phyloP scores from a whole-genome alignment of 495 filamentous ascomycete species.

The Neurospora cerealis region DNA sequence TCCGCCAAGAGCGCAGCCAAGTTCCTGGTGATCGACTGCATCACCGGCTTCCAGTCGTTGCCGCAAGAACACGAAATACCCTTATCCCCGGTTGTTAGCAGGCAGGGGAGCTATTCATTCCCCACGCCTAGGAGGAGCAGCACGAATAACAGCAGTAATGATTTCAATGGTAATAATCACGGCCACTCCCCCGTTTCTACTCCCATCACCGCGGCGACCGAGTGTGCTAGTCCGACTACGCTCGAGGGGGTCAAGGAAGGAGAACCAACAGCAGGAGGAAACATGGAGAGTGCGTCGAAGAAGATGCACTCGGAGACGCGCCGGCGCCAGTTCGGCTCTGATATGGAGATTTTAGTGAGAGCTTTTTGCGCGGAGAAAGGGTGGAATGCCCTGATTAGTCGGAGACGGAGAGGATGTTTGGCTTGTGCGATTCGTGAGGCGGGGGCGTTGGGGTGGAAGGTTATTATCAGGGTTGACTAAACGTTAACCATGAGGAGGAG shows the following conservation, averaged over 20 bases:
- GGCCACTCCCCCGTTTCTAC: background rate
- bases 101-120: constrained; percentile 14
- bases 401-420: constrained; percentile 52
- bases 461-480: constrained; percentile 53
- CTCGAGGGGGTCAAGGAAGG: background rate
- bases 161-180: background rate
- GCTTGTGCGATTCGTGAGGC: constrained; percentile 63
- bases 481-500: background rate
- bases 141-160: background rate
- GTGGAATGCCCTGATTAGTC: constrained; percentile 57
- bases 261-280: background rate
- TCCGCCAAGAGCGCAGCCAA: constrained; percentile 20
- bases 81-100: constrained; percentile 23
- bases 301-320: constrained; percentile 41
- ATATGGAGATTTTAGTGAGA: constrained; percentile 54
- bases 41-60: constrained; percentile 35
- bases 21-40: constrained; percentile 46
- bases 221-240: background rate
- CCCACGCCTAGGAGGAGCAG: background rate
- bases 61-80: constrained; percentile 27
- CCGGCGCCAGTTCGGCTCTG: constrained; percentile 42
- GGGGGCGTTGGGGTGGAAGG: constrained; percentile 52
- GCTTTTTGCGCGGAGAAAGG: constrained; percentile 62
- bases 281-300: constrained; percentile 22
- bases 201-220: background rate